Conservation (phyloP, 2,329 filamentous ascomycete species). For the Trichophyton verrucosum region DNA sequence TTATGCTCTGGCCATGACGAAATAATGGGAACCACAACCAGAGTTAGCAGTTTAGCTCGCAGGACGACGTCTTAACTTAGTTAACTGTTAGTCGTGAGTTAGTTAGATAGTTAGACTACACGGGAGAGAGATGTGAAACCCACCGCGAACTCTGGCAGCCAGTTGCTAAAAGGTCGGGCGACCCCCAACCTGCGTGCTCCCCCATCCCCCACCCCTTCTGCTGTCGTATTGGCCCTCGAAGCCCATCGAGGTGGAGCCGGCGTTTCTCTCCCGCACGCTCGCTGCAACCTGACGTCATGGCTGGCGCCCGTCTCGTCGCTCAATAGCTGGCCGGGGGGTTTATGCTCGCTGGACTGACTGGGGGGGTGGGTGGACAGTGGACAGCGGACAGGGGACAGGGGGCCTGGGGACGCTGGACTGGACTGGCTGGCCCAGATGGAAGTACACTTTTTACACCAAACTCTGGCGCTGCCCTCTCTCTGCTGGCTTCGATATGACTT, state of each 20-base stretch:
- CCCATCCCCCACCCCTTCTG: neutral
- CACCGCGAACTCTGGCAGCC: neutral
- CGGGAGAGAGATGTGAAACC: neutral
- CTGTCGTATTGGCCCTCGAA: neutral
- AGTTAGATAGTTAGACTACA: neutral
- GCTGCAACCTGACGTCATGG: neutral
- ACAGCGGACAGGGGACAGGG: too few relatives aligned
- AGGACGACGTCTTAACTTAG: too few relatives aligned
- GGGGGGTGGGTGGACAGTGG: too few relatives aligned
- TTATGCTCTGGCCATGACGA: neutral
- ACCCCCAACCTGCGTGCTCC: neutral
- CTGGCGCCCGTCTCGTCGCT: neutral
- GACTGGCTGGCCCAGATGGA: neutral
- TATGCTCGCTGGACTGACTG: too few relatives aligned
- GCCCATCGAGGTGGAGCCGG: neutral
- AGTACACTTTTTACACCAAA: too few relatives aligned
- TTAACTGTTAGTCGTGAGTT: neutral
- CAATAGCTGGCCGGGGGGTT: too few relatives aligned
- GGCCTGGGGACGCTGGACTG: neutral
- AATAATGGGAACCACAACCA: neutral
- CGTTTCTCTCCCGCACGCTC: conserved; percentile 2
- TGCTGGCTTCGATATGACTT: neutral
- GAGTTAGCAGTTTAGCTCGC: too few relatives aligned
- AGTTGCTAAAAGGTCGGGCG: neutral
- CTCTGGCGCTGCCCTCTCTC: too few relatives aligned